A percentile compares a stretch with the other conserved stretches of the same genome.
phyloP scores from a whole-genome alignment of 2,329 filamentous ascomycete species.

The Fusarium odoratissimum region DNA sequence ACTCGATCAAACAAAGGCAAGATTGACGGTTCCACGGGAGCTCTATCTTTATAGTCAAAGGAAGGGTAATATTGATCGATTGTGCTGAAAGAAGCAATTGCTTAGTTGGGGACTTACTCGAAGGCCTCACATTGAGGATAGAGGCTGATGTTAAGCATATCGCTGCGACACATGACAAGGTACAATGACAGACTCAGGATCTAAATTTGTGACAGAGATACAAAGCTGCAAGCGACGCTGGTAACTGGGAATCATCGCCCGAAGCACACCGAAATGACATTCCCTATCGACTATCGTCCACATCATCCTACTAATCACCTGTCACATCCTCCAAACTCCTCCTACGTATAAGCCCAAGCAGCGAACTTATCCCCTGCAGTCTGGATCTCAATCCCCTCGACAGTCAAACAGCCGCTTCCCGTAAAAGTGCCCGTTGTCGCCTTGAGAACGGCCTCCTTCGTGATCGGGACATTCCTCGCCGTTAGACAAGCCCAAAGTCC shows the following conservation, averaged over 20 bases:
- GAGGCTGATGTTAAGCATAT: not conserved
- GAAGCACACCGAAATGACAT: not conserved
- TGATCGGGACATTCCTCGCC: constrained; percentile 15
- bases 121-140: too few relatives aligned
- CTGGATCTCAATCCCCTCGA: constrained; percentile 50
- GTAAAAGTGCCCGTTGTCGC: constrained; percentile 41
- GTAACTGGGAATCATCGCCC: not conserved
- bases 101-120: not conserved
- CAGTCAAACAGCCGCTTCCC: constrained; percentile 46
- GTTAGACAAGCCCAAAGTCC: constrained; percentile 48
- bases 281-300: not conserved
- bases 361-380: constrained; percentile 45
- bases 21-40: not conserved
- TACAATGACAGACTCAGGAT: not conserved
- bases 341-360: constrained; percentile 55
- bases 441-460: constrained; percentile 41
- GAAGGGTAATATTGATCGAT: not conserved
- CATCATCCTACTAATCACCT: not conserved
- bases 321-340: not conserved
- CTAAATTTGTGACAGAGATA: not conserved
- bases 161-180: not conserved
- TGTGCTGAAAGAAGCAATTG: not conserved
- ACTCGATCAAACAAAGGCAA: not conserved
- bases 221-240: not conserved
- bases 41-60: not conserved